phyloP scores from a whole-genome alignment of 305 asterid genomes.

The Andrographis paniculata region DNA sequence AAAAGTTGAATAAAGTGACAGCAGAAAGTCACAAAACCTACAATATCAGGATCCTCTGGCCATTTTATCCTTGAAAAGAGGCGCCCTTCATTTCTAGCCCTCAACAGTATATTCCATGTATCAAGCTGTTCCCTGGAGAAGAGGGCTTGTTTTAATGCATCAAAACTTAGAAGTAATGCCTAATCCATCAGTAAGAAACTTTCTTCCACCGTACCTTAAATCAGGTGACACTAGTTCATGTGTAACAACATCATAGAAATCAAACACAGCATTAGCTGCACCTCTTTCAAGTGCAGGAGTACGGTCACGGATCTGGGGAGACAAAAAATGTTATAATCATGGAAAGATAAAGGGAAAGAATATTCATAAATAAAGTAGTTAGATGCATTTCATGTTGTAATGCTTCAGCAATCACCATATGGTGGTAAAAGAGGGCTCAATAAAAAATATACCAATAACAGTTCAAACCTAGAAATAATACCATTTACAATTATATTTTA shows the following conservation, averaged over 20 bases:
- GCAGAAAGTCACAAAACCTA: slow-evolving; percentile 22
- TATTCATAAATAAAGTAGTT: neutral
- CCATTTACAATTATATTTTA: too few species aligned
- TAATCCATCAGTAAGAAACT: neutral
- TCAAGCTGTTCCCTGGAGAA: slow-evolving; percentile 85
- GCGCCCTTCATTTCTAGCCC: slow-evolving; percentile 94
- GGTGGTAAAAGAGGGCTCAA: too few species aligned
- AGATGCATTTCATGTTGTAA: too few species aligned
- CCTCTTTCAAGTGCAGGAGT: slow-evolving; percentile 90
- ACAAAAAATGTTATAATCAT: slow-evolving; percentile 14
- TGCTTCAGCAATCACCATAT: too few species aligned
- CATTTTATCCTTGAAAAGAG: slow-evolving; percentile 89
- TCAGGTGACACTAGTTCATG: slow-evolving; percentile 81
- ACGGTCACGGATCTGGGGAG: slow-evolving; percentile 52
- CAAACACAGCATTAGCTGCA: slow-evolving; percentile 88
- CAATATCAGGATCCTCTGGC: slow-evolving; percentile 96
- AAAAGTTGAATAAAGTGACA: neutral
- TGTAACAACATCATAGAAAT: slow-evolving; percentile 86
- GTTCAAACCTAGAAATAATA: too few species aligned
- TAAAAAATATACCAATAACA: too few species aligned
- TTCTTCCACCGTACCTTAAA: slow-evolving; percentile 50
- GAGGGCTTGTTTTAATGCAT: neutral
- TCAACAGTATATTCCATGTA: slow-evolving; percentile 83
- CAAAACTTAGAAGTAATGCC: neutral
- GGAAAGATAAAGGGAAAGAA: neutral